phyloP scores from a whole-genome alignment of 2,329 filamentous ascomycete species.

The Alternaria arbusti region DNA sequence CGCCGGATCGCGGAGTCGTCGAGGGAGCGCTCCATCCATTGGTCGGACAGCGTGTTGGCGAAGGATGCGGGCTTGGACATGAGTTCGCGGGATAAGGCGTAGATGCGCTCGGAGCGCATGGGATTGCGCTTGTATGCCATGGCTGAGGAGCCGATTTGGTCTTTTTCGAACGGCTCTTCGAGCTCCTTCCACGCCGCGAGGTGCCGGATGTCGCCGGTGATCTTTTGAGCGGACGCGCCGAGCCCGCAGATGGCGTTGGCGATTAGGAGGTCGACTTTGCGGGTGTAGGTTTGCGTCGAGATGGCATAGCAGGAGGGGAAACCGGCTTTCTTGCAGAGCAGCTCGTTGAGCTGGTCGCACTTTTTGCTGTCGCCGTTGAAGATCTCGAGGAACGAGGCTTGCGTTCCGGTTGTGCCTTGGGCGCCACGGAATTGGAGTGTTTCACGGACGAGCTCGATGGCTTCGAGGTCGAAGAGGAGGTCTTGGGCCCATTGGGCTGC shows the following conservation, averaged over 20 bases:
- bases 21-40: constrained; percentile 80
- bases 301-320: constrained; percentile 68
- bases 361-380: constrained; percentile 67
- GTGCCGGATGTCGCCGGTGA: constrained; percentile 76
- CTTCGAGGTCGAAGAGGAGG: constrained; percentile 75
- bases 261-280: constrained; percentile 83
- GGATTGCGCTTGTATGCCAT: constrained; percentile 71
- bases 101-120: constrained; percentile 67
- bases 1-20: constrained; percentile 77
- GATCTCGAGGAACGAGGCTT: constrained; percentile 75
- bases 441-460: constrained; percentile 71
- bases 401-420: constrained; percentile 53
- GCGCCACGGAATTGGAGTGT: constrained; percentile 76
- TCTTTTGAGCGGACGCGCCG: constrained; percentile 78
- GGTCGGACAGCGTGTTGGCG: constrained; percentile 69
- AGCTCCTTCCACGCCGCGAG: constrained; percentile 80
- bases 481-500: constrained; percentile 79
- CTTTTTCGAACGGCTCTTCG: constrained; percentile 82
- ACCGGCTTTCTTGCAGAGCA: constrained; percentile 70
- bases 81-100: constrained; percentile 63
- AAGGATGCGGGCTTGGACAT: constrained; percentile 63
- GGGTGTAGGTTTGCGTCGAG: constrained; percentile 76
- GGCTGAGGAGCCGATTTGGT: constrained; percentile 60
- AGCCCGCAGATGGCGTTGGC: constrained; percentile 80
- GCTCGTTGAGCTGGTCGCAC: constrained; percentile 67